Conservation (phyloP, 305 asterid species). For the Withania somnifera region DNA sequence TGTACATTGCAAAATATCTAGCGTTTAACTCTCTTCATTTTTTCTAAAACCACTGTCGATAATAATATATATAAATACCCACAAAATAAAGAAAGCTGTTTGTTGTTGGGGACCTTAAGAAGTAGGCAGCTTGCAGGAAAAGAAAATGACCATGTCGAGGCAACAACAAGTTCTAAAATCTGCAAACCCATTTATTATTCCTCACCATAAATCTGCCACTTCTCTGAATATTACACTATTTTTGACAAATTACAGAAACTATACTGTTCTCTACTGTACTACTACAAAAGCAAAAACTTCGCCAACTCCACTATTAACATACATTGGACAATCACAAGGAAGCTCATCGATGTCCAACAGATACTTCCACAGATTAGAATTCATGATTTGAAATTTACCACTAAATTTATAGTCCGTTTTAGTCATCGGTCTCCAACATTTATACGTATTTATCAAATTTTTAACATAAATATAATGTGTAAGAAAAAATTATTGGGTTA, state of each 20-base stretch:
- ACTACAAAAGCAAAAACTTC: neutral
- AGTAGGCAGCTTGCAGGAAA: neutral
- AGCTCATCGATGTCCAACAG: neutral
- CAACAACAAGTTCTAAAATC: neutral
- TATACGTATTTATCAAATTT: neutral
- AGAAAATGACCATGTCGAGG: neutral
- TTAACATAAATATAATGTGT: neutral
- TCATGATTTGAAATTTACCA: neutral
- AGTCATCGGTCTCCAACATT: neutral
- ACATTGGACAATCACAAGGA: neutral
- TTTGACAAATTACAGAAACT: conserved; percentile 1
- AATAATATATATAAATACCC: neutral
- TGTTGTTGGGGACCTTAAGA: neutral
- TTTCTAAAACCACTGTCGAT: neutral
- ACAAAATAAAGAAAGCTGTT: neutral
- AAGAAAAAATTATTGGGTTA: neutral
- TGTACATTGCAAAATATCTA: no score
- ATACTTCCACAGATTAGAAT: no score
- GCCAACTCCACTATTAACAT: neutral
- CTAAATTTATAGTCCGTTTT: neutral
- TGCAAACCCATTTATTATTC: neutral
- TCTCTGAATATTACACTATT: neutral
- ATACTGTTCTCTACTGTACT: neutral
- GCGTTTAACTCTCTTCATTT: no score
- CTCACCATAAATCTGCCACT: neutral